Conservation (phyloP, 805 yeast species). For the Kluyveromyces starmeri region DNA sequence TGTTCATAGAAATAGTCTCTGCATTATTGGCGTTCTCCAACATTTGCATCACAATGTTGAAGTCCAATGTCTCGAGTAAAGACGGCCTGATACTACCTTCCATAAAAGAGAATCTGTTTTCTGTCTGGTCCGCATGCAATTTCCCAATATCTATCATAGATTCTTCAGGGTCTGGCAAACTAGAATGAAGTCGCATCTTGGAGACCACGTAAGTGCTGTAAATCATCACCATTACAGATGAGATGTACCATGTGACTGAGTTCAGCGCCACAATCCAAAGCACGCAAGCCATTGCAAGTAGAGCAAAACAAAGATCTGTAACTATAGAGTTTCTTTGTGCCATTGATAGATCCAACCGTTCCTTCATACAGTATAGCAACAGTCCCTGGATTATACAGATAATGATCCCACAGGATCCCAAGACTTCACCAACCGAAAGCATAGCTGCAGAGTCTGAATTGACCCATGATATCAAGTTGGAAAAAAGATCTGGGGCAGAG, state of each 20-base stretch:
- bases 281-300: constrained; percentile 19
- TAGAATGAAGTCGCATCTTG: constrained; percentile 8
- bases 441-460: constrained; percentile 18
- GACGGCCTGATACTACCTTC: constrained; percentile 20
- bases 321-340: constrained; percentile 15
- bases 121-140: neutral
- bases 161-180: neutral
- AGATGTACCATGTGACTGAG: constrained; percentile 20
- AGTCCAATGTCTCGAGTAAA: constrained; percentile 26
- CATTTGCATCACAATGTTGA: constrained; percentile 18
- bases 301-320: constrained; percentile 22
- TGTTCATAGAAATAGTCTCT: constrained; percentile 1
- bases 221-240: constrained; percentile 19
- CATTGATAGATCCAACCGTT: constrained; percentile 11
- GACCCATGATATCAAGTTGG: constrained; percentile 31
- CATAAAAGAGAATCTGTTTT: neutral
- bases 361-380: constrained; percentile 4
- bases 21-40: constrained; percentile 16
- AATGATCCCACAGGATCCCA: constrained; percentile 32
- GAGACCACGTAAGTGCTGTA: constrained; percentile 17
- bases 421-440: constrained; percentile 29
- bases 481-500: constrained; percentile 30
- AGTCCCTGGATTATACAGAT: constrained; percentile 28
- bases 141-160: neutral
- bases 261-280: constrained; percentile 18